Conservation (phyloP, 2,329 filamentous ascomycete species). For the Talaromyces sp. region DNA sequence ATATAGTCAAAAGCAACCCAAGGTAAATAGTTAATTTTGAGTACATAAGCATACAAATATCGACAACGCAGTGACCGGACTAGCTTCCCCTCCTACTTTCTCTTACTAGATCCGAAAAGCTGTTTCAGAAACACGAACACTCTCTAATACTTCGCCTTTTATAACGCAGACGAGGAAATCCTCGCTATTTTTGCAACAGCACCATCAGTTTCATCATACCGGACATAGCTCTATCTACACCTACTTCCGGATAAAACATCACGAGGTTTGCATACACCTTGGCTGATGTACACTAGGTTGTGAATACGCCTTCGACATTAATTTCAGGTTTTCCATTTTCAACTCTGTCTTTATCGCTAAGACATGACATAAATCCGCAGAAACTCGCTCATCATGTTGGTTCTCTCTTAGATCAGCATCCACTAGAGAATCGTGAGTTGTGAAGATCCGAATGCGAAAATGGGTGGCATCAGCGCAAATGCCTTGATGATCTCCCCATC, state of each 20-base stretch:
- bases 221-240: constrained; percentile 20
- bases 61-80: neutral
- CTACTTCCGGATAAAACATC: constrained; percentile 17
- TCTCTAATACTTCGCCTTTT: constrained; percentile 22
- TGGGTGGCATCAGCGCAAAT: constrained; percentile 20
- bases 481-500: constrained; percentile 21
- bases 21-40: neutral
- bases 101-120: neutral
- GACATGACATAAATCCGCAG: constrained; percentile 23
- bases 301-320: constrained; percentile 21
- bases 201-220: constrained; percentile 23
- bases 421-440: constrained; percentile 14
- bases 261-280: constrained; percentile 19
- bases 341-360: constrained; percentile 21
- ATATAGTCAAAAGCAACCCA: neutral
- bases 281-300: constrained; percentile 18
- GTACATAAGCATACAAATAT: neutral
- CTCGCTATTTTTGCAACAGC: constrained; percentile 21
- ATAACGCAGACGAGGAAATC: constrained; percentile 25
- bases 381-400: constrained; percentile 20
- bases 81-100: neutral
- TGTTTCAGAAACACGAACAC: constrained; percentile 21
- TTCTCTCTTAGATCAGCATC: constrained; percentile 1
- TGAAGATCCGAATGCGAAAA: constrained; percentile 23
- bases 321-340: constrained; percentile 18